Conservation (phyloP, 208 protist species). For the Phytomonas sp. region DNA sequence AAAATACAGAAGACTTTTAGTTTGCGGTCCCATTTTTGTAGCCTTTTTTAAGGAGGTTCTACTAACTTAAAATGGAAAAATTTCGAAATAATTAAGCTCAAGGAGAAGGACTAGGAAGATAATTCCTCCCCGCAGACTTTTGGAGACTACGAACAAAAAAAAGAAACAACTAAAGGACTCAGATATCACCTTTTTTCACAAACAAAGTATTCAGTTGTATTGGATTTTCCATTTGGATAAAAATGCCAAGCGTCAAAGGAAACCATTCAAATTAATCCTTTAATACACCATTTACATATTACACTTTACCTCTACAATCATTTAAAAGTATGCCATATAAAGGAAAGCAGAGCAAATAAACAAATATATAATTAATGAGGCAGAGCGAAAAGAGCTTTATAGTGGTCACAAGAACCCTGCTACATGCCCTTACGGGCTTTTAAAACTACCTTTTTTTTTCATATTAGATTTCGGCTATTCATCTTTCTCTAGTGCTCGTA, state of each 20-base stretch:
- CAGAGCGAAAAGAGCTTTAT: background rate
- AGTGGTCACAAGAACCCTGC: background rate
- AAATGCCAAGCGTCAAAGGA: background rate
- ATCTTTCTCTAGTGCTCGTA: constrained; percentile 48
- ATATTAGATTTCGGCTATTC: background rate
- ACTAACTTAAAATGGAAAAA: background rate
- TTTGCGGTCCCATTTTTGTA: background rate
- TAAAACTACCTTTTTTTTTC: no score
- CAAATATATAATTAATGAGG: constrained; percentile 7
- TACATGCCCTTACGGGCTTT: background rate
- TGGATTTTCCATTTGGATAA: background rate
- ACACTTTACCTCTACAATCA: background rate
- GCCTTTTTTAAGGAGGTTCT: background rate
- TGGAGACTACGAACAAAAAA: background rate
- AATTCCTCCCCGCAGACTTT: background rate
- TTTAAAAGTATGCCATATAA: constrained; percentile 8
- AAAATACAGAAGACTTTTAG: background rate
- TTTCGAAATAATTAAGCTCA: background rate
- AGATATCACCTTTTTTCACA: background rate
- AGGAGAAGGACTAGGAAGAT: background rate
- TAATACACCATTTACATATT: background rate
- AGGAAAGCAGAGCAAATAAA: constrained; percentile 9
- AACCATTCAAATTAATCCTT: background rate
- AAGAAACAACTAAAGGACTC: background rate
- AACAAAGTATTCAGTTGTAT: background rate